Percentiles rank a stretch among this genome's conserved stretches.
phyloP scores from a whole-genome alignment of 106 monocot genomes.

The Dioscorea zingiberensis region DNA sequence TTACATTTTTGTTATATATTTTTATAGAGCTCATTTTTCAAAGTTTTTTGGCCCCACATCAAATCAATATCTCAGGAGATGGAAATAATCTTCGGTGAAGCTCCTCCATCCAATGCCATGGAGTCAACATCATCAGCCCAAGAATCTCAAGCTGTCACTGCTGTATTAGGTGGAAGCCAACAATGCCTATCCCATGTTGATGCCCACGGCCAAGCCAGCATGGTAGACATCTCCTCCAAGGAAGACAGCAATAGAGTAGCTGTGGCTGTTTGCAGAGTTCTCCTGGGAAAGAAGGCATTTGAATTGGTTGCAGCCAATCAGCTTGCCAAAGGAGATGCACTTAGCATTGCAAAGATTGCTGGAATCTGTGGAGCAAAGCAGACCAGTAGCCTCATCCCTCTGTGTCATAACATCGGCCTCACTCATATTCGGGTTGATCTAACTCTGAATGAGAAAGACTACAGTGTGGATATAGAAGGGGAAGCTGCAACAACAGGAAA shows the following conservation, averaged over 20 bases:
- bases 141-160: slow-evolving; percentile 6
- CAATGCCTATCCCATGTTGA: slow-evolving; percentile 50
- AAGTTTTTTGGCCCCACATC: neutral
- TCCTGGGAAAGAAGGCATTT: slow-evolving; percentile 64
- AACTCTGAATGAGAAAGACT: slow-evolving; percentile 57
- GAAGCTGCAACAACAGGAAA: slow-evolving; percentile 66
- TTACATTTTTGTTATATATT: no score
- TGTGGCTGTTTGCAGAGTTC: slow-evolving; percentile 70
- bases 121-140: slow-evolving; percentile 11
- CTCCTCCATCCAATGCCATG: slow-evolving; percentile 27
- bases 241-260: slow-evolving; percentile 66
- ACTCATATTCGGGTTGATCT: slow-evolving; percentile 55
- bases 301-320: slow-evolving; percentile 74
- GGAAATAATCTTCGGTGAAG: slow-evolving; percentile 71
- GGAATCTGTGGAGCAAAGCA: slow-evolving; percentile 88
- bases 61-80: slow-evolving; percentile 49
- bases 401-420: slow-evolving; percentile 80
- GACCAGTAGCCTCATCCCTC: slow-evolving; percentile 70
- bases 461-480: slow-evolving; percentile 70
- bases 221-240: slow-evolving; percentile 87
- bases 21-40: no score
- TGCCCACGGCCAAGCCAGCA: slow-evolving; percentile 47
- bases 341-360: slow-evolving; percentile 85
- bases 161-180: slow-evolving; percentile 10
- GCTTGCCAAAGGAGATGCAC: slow-evolving; percentile 81